Evolutionary conservation across 2,329 filamentous ascomycete genomes (phyloP).

Genomic region (Sporothrix protearum): DNA sequence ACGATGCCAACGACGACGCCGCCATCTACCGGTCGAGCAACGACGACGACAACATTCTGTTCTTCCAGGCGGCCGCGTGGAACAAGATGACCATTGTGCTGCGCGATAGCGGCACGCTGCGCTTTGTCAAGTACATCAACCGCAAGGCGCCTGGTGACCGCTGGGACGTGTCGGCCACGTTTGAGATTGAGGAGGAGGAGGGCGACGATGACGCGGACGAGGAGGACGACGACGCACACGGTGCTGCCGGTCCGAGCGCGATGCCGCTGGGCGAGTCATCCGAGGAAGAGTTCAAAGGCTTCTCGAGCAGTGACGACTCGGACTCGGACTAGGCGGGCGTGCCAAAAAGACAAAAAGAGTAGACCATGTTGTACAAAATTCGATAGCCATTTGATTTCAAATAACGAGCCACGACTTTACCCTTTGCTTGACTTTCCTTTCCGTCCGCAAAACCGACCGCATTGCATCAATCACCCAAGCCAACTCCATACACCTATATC

Average conservation of each 20-base stretch:
- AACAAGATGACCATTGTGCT: conserved; percentile 89
- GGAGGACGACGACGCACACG: conserved; percentile 45
- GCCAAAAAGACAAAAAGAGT: too few relatives aligned
- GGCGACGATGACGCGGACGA: conserved; percentile 46
- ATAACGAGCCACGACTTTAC: conserved; percentile 15
- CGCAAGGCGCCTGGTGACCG: conserved; percentile 77
- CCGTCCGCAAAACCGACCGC: neutral
- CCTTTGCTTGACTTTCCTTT: neutral
- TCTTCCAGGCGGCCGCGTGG: conserved; percentile 67
- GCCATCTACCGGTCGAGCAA: conserved; percentile 79
- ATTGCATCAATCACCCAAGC: neutral
- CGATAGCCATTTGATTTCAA: conserved; percentile 8
- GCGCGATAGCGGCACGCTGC: conserved; percentile 77
- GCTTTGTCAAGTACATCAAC: conserved; percentile 96
- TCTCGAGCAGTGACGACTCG: conserved; percentile 44
- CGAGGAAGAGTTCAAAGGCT: conserved; percentile 58
- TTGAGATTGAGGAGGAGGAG: conserved; percentile 63
- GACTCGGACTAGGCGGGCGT: conserved; percentile 38
- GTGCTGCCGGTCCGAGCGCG: conserved; percentile 29
- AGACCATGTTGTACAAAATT: neutral
- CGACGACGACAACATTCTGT: conserved; percentile 70
- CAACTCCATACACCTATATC: neutral
- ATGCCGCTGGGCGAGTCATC: conserved; percentile 43
- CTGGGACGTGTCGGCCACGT: conserved; percentile 82
- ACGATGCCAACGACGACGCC: conserved; percentile 63